phyloP scores from a whole-genome alignment of 2,329 filamentous ascomycete species.

The Madurella mycetomatis region DNA sequence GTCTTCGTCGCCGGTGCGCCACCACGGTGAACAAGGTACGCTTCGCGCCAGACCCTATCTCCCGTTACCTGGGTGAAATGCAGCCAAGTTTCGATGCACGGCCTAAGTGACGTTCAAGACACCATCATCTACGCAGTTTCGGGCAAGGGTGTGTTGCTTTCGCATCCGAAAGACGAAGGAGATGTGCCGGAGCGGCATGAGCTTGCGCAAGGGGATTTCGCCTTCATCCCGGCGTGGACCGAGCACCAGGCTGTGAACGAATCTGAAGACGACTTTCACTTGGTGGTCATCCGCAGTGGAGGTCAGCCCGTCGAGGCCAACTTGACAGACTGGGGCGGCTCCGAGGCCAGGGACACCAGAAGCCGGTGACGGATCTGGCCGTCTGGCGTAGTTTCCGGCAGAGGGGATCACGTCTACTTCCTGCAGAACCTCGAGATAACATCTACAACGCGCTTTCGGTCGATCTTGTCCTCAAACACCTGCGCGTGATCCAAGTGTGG shows the following conservation, averaged over 20 bases:
- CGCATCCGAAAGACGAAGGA: slow-evolving; percentile 41
- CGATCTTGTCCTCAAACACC: slow-evolving; percentile 44
- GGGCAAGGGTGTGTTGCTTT: slow-evolving; percentile 58
- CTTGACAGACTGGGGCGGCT: slow-evolving; percentile 57
- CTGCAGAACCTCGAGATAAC: slow-evolving; percentile 25
- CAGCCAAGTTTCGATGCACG: neutral
- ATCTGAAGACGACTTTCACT: slow-evolving; percentile 55
- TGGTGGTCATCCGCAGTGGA: slow-evolving; percentile 62
- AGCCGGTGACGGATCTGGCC: neutral
- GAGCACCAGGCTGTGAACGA: slow-evolving; percentile 69
- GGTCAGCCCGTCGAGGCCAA: slow-evolving; percentile 58
- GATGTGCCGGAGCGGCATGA: slow-evolving; percentile 51
- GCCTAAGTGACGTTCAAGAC: slow-evolving; percentile 40
- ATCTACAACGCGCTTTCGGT: slow-evolving; percentile 13
- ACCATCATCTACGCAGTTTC: slow-evolving; percentile 63
- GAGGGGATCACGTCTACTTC: neutral
- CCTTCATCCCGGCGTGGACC: slow-evolving; percentile 63
- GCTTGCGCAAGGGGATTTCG: slow-evolving; percentile 62
- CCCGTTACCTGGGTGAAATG: neutral
- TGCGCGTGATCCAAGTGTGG: slow-evolving; percentile 60
- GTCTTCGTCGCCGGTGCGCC: slow-evolving; percentile 59
- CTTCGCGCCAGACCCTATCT: neutral
- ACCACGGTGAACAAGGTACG: slow-evolving; percentile 64
- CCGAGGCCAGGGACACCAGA: slow-evolving; percentile 31
- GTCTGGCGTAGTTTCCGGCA: too few species aligned